Percentiles rank a stretch among this genome's conserved stretches.
Evolutionary conservation across 2,329 filamentous ascomycete species (phyloP).

Genomic region (Neopestalotiopsis sp.): DNA sequence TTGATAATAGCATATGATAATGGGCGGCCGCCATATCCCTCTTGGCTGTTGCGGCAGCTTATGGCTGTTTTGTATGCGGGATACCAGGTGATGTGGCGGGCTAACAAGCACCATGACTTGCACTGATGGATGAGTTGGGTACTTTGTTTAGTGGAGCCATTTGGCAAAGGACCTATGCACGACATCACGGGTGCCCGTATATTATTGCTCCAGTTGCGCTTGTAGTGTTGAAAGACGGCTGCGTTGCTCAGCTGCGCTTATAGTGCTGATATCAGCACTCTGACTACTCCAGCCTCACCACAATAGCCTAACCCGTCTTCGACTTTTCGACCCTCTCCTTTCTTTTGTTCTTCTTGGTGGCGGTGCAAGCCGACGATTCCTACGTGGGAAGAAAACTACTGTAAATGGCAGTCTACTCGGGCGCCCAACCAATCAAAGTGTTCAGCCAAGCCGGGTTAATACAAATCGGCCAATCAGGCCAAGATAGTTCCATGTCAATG

Average conservation of each 20-base stretch:
- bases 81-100: neutral
- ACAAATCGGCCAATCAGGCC: neutral
- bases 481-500: neutral
- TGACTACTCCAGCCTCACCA: neutral
- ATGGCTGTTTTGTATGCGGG: neutral
- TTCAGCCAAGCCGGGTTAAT: neutral
- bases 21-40: neutral
- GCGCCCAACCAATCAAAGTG: neutral
- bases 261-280: conserved; percentile 10
- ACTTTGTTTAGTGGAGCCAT: neutral
- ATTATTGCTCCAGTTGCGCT: neutral
- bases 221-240: neutral
- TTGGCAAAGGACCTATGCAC: too few relatives aligned
- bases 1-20: too few relatives aligned
- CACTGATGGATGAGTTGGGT: neutral
- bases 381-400: neutral
- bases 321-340: neutral
- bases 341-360: neutral
- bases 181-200: too few relatives aligned
- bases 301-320: neutral
- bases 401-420: neutral
- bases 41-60: neutral
- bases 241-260: neutral
- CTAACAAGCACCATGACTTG: neutral
- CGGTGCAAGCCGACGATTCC: neutral